Evolutionary conservation across 2,329 filamentous ascomycete species (phyloP).

Genomic region (Zymoseptoria pseudotritici): DNA sequence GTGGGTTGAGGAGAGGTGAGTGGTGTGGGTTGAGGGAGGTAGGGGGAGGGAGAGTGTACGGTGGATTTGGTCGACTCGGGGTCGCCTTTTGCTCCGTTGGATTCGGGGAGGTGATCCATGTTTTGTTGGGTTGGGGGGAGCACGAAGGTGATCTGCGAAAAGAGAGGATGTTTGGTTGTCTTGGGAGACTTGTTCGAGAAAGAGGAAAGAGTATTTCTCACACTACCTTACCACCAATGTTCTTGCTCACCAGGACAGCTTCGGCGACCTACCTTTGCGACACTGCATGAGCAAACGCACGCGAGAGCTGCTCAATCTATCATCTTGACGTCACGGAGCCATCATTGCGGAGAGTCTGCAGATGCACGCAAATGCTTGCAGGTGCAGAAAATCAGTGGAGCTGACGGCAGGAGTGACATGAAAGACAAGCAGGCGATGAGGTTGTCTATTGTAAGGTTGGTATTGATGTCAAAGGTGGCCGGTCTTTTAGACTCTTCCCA

Average conservation of each 20-base stretch:
- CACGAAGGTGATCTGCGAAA: neutral
- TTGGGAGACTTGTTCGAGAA: neutral
- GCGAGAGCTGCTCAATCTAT: neutral
- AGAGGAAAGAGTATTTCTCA: neutral
- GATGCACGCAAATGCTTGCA: neutral
- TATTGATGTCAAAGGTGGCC: too few relatives aligned
- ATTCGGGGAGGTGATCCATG: constrained; percentile 30
- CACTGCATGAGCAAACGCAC: too few relatives aligned
- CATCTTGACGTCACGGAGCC: neutral
- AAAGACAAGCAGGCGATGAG: neutral
- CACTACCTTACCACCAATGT: neutral
- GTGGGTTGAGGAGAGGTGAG: neutral
- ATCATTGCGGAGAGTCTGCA: neutral
- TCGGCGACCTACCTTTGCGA: neutral
- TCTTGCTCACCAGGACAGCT: neutral
- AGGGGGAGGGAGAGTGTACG: neutral
- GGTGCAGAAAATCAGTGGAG: neutral
- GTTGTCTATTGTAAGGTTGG: neutral
- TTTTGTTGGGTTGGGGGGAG: neutral
- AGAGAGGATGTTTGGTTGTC: too few relatives aligned
- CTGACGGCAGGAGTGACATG: neutral
- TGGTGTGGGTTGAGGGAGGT: too few relatives aligned
- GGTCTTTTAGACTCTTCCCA: neutral
- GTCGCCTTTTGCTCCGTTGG: constrained; percentile 42
- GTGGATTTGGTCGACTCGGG: constrained; percentile 47